Percentiles rank a stretch among this genome's conserved stretches.
phyloP scores from a whole-genome alignment of 306 rosid species.

The Rubus idaeus region DNA sequence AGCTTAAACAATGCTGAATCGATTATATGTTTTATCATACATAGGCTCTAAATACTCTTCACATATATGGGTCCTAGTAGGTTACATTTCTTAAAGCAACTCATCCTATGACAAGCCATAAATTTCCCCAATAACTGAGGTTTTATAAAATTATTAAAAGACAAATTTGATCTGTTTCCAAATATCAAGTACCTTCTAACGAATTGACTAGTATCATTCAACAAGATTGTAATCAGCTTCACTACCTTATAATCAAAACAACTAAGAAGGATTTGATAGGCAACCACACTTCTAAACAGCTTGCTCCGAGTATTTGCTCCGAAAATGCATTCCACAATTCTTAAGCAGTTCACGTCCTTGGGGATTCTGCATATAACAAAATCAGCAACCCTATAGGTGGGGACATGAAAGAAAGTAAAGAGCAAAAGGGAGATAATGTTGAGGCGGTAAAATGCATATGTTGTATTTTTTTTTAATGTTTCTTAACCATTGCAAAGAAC shows the following conservation, averaged over 20 bases:
- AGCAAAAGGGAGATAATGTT: conserved; percentile 20
- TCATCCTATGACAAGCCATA: background rate
- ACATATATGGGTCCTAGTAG: background rate
- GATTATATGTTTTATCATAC: background rate
- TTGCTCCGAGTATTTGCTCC: conserved; percentile 54
- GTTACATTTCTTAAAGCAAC: background rate
- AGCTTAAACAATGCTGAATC: background rate
- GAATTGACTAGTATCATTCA: background rate
- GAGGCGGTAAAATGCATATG: background rate
- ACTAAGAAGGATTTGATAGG: conserved; percentile 65
- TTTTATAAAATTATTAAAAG: background rate
- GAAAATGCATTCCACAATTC: conserved; percentile 73
- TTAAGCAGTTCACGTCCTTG: conserved; percentile 68
- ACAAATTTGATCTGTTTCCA: background rate
- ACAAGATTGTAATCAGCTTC: background rate
- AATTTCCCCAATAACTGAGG: background rate
- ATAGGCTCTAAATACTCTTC: background rate
- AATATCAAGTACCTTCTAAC: background rate
- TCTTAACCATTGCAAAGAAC: background rate
- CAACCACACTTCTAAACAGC: conserved; percentile 64
- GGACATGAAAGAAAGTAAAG: conserved; percentile 14
- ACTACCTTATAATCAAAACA: conserved; percentile 58
- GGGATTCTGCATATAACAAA: conserved; percentile 55
- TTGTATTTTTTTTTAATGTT: too few relatives aligned
- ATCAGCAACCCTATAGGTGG: conserved; percentile 22